Evolutionary conservation across 1,139 yeast genomes (phyloP).

Genomic region (Blastobotrys ciferrii): DNA sequence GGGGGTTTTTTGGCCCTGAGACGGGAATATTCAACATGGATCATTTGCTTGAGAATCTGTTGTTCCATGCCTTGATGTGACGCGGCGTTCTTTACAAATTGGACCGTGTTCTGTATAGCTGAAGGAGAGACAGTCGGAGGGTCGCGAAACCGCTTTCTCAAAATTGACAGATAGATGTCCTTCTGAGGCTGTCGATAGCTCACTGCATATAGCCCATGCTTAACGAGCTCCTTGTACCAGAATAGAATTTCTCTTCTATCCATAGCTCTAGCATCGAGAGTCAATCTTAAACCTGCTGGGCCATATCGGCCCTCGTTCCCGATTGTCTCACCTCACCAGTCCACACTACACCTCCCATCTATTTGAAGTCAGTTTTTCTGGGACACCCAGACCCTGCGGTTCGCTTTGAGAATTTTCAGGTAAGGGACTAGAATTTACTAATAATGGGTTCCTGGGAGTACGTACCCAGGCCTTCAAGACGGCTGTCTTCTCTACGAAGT

Average conservation of each 20-base stretch:
- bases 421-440: too few species aligned
- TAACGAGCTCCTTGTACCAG: conserved; percentile 18
- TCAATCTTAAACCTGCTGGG: too few species aligned
- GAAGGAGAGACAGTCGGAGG: conserved; percentile 2
- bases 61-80: conserved; percentile 14
- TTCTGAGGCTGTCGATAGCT: conserved; percentile 18
- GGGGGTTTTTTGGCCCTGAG: background rate
- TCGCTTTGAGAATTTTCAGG: too few species aligned
- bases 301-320: too few species aligned
- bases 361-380: too few species aligned
- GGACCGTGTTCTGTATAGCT: conserved; percentile 17
- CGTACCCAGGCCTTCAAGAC: too few species aligned
- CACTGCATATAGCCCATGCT: conserved; percentile 22
- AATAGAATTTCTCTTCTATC: conserved; percentile 3
- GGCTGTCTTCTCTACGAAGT: too few species aligned
- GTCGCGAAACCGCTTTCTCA: conserved; percentile 17
- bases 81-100: conserved; percentile 20
- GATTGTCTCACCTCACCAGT: too few species aligned
- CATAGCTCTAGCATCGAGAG: too few species aligned
- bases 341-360: too few species aligned
- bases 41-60: conserved; percentile 8
- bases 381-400: too few species aligned
- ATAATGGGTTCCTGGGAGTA: too few species aligned
- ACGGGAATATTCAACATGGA: conserved; percentile 16
- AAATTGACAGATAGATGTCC: conserved; percentile 6